These are phyloP conservation scores for Dictyostelium citrinum DNA, from an alignment of 78 protist species.

Conservation along the genomic window DNA sequence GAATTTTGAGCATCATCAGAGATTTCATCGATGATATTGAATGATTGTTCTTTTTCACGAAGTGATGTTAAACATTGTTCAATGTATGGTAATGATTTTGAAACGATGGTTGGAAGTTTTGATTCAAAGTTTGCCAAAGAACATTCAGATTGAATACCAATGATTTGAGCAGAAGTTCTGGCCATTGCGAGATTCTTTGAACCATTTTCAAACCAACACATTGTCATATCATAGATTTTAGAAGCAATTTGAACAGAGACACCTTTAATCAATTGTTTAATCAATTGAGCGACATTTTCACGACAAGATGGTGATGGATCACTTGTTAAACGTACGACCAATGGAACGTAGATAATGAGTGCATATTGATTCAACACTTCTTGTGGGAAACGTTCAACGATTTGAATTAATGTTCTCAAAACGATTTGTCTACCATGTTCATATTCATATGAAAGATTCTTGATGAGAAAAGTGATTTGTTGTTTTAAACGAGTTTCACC, in stretches of 20 bases:
- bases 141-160: conserved; percentile 13
- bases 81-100: neutral
- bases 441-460: conserved; percentile 46
- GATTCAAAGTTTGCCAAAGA: neutral
- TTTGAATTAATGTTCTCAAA: conserved; percentile 7
- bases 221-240: conserved; percentile 8
- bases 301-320: conserved; percentile 30
- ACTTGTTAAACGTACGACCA: conserved; percentile 17
- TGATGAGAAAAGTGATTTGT: conserved; percentile 49
- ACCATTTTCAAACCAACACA: conserved; percentile 36
- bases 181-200: conserved; percentile 16
- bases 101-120: neutral
- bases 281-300: neutral
- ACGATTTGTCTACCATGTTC: conserved; percentile 57
- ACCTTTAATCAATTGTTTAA: neutral
- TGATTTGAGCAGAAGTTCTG: conserved; percentile 23
- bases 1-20: conserved; percentile 30
- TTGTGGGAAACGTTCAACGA: conserved; percentile 36
- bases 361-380: conserved; percentile 34
- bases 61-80: neutral
- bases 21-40: conserved; percentile 1
- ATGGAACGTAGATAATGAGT: conserved; percentile 9
- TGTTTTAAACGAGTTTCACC: conserved; percentile 60
- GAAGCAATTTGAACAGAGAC: neutral
- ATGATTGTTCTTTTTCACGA: neutral